Conservation (phyloP, 352 stramenopile species). For the Pelagophyceae sp. region DNA sequence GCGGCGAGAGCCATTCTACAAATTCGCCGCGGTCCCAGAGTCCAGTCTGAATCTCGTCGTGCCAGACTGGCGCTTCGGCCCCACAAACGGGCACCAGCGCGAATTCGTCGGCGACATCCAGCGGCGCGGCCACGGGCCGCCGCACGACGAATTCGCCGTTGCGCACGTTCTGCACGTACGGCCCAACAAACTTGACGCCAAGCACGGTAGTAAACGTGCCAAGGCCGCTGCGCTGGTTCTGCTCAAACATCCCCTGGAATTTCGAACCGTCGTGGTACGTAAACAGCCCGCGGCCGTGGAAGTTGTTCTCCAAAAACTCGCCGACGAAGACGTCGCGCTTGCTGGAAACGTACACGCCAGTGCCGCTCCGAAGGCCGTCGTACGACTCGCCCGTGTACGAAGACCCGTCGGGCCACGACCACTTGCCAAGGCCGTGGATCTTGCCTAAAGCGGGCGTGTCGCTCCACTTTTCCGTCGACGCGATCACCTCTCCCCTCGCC, state of each 20-base stretch:
- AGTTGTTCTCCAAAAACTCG: slow-evolving; percentile 34
- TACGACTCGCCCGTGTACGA: slow-evolving; percentile 33
- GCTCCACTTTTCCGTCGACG: not conserved
- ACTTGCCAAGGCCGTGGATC: slow-evolving; percentile 39
- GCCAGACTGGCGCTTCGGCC: slow-evolving; percentile 28
- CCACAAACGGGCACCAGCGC: too few relatives aligned
- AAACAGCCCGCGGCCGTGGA: slow-evolving; percentile 37
- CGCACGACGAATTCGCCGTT: slow-evolving; percentile 28
- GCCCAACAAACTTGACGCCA: slow-evolving; percentile 18
- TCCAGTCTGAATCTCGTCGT: slow-evolving; percentile 36
- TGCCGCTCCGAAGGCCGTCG: slow-evolving; percentile 31
- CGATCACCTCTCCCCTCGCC: slow-evolving; percentile 12
- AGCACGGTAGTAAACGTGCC: slow-evolving; percentile 27
- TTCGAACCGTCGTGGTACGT: slow-evolving; percentile 32
- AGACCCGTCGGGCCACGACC: slow-evolving; percentile 35
- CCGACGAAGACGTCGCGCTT: slow-evolving; percentile 34
- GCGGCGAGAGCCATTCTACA: slow-evolving; percentile 34
- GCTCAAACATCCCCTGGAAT: slow-evolving; percentile 34
- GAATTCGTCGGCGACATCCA: not conserved
- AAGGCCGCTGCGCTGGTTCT: slow-evolving; percentile 29
- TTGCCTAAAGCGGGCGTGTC: too few relatives aligned
- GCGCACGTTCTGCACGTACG: slow-evolving; percentile 19
- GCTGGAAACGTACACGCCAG: slow-evolving; percentile 32
- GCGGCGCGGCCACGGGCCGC: slow-evolving; percentile 15
- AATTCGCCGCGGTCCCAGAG: slow-evolving; percentile 39